phyloP scores from a whole-genome alignment of 345 rosid species.

The Arabidopsis arenosa region DNA sequence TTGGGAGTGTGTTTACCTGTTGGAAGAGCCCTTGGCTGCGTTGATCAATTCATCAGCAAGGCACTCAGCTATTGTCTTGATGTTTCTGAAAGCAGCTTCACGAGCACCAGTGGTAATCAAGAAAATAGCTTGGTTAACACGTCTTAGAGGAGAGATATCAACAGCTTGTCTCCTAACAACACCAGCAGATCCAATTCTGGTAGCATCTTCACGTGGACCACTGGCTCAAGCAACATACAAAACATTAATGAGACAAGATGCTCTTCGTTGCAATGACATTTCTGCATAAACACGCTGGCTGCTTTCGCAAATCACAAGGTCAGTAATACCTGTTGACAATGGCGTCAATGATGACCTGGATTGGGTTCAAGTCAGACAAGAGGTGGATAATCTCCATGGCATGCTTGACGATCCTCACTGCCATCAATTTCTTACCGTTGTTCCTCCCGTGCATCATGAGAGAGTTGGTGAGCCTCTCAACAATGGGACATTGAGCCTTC shows the following conservation, averaged over 20 bases:
- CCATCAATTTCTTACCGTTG: slow-evolving; percentile 84
- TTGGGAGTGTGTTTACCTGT: slow-evolving; percentile 51
- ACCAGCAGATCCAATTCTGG: slow-evolving; percentile 89
- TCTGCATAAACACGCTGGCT: neutral
- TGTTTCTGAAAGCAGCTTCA: slow-evolving; percentile 80
- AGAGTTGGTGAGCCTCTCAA: slow-evolving; percentile 86
- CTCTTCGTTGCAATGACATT: neutral
- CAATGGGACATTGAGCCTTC: slow-evolving; percentile 87
- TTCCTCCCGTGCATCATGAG: slow-evolving; percentile 91
- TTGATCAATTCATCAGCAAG: slow-evolving; percentile 90
- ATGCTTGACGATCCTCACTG: slow-evolving; percentile 70
- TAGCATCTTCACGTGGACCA: slow-evolving; percentile 88
- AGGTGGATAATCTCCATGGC: slow-evolving; percentile 88
- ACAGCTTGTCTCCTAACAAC: slow-evolving; percentile 91
- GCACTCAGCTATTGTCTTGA: slow-evolving; percentile 86
- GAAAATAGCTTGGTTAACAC: slow-evolving; percentile 76
- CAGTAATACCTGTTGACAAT: slow-evolving; percentile 70
- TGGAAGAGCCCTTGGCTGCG: slow-evolving; percentile 89
- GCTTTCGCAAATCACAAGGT: neutral
- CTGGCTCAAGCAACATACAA: slow-evolving; percentile 44
- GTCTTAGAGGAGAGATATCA: slow-evolving; percentile 81
- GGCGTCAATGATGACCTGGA: slow-evolving; percentile 80
- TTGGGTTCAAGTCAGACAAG: slow-evolving; percentile 70
- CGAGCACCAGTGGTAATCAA: slow-evolving; percentile 86
- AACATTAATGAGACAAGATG: neutral